phyloP scores from a whole-genome alignment of 176 grass and related monocot genomes.

The Dendrocalamus sinicus region DNA sequence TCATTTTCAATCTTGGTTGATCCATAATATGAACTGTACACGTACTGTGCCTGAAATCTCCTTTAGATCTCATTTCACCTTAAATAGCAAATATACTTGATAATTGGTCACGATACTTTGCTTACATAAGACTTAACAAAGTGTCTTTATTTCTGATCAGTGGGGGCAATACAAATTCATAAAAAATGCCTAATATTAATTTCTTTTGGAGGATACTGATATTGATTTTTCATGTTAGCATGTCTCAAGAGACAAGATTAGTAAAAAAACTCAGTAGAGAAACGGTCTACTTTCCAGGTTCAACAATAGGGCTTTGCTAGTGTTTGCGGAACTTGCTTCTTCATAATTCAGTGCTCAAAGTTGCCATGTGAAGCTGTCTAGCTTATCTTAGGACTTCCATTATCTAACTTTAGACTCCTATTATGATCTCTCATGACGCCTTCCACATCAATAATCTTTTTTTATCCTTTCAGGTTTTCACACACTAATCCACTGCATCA shows the following conservation, averaged over 20 bases:
- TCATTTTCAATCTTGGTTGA: conserved; percentile 20
- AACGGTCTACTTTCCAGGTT: not conserved
- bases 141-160: not conserved
- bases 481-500: conserved; percentile 96
- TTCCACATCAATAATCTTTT: not conserved
- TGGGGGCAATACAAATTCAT: not conserved
- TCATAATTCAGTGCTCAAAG: not conserved
- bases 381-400: not conserved
- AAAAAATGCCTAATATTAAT: not conserved
- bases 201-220: not conserved
- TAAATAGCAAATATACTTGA: not conserved
- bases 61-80: not conserved
- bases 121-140: not conserved
- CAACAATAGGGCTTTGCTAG: not conserved
- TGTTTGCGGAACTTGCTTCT: not conserved
- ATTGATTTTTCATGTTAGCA: not conserved
- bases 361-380: not conserved
- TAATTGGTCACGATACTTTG: not conserved
- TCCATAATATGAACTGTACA: not conserved
- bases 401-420: conserved; percentile 11
- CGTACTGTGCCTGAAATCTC: not conserved
- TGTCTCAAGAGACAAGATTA: not conserved
- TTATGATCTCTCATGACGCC: not conserved
- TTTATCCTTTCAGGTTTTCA: conserved; percentile 73
- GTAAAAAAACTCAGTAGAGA: not conserved